Evolutionary conservation across 805 yeast species (phyloP).

Genomic region (Candida parachauliodes): DNA sequence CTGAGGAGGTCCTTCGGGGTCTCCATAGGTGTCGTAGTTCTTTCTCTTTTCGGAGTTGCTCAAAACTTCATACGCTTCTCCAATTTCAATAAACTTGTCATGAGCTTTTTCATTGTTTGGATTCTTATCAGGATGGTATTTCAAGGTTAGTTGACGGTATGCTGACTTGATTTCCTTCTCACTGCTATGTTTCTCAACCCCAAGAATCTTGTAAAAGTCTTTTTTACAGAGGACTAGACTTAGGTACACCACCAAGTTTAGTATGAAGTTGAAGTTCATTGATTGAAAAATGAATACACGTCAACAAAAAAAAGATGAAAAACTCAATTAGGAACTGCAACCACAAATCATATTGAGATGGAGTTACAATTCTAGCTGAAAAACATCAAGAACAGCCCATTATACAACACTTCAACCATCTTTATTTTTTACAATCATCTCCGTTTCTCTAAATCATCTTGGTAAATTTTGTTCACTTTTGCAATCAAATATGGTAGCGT

Average conservation of each 20-base stretch:
- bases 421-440: too few relatives aligned
- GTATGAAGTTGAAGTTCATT: slow-evolving; percentile 2
- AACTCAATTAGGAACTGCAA: too few relatives aligned
- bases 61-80: slow-evolving; percentile 88
- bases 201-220: slow-evolving; percentile 62
- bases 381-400: too few relatives aligned
- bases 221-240: slow-evolving; percentile 14
- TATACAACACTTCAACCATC: too few relatives aligned
- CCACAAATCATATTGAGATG: too few relatives aligned
- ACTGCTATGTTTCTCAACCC: slow-evolving; percentile 62
- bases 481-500: too few relatives aligned
- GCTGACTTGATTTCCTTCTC: slow-evolving; percentile 85
- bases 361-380: too few relatives aligned
- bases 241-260: slow-evolving; percentile 4
- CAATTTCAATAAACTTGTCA: slow-evolving; percentile 81
- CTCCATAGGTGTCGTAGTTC: slow-evolving; percentile 75
- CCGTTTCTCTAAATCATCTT: too few relatives aligned
- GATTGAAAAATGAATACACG: slow-evolving; percentile 6
- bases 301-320: slow-evolving; percentile 7
- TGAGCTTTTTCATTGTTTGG: slow-evolving; percentile 73
- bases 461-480: too few relatives aligned
- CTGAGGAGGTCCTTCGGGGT: slow-evolving; percentile 45
- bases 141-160: slow-evolving; percentile 74
- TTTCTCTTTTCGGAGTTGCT: slow-evolving; percentile 65
- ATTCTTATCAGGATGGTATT: slow-evolving; percentile 94